Conservation (phyloP, 352 stramenopile species). For the Globisporangium ultimum region DNA sequence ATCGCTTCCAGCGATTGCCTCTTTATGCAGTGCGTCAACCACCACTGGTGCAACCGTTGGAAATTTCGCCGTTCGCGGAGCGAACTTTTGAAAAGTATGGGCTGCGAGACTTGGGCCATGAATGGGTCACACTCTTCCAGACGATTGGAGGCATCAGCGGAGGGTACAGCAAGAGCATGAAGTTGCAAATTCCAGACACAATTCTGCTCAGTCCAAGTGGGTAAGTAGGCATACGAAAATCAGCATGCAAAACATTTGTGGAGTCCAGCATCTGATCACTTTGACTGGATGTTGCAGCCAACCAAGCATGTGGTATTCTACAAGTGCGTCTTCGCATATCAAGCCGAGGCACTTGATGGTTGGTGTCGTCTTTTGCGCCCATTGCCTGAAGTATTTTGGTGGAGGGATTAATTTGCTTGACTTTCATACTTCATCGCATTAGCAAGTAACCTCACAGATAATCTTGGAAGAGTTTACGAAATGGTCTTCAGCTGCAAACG, state of each 20-base stretch:
- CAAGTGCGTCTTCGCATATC: constrained; percentile 35
- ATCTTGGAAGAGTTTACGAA: constrained; percentile 33
- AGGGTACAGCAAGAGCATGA: constrained; percentile 30
- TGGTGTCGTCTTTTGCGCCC: background rate
- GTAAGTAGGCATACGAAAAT: constrained; percentile 16
- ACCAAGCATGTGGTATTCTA: constrained; percentile 61
- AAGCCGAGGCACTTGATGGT: constrained; percentile 41
- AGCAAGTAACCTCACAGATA: constrained; percentile 38
- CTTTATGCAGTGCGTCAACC: constrained; percentile 44
- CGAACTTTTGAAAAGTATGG: constrained; percentile 22
- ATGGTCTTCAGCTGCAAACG: background rate
- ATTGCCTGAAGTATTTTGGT: background rate
- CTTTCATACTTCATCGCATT: background rate
- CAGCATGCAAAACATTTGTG: background rate
- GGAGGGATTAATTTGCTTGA: background rate
- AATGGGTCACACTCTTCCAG: constrained; percentile 62
- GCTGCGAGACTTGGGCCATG: constrained; percentile 40
- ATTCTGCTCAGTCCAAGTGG: constrained; percentile 54
- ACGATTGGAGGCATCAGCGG: constrained; percentile 27
- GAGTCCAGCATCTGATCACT: constrained; percentile 4
- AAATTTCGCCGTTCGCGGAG: constrained; percentile 34
- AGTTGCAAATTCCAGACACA: constrained; percentile 55
- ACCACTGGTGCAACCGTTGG: constrained; percentile 49
- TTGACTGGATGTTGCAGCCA: constrained; percentile 23
- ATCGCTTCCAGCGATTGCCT: constrained; percentile 16